Evolutionary conservation across 2,329 filamentous ascomycete species (phyloP).

Genomic region (Calonectria naviculata): DNA sequence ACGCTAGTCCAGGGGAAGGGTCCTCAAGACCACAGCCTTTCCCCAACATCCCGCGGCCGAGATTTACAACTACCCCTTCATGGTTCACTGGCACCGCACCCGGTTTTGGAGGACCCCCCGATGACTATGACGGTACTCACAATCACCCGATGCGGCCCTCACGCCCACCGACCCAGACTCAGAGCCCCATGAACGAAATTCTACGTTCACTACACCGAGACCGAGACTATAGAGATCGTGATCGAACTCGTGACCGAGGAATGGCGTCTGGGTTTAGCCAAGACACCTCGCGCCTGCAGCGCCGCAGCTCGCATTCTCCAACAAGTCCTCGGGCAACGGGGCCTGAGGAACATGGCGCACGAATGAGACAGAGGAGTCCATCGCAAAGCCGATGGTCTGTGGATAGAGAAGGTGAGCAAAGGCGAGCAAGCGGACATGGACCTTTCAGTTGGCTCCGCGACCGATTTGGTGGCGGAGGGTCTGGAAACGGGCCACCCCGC

Average conservation of each 20-base stretch:
- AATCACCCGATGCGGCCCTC: constrained; percentile 30
- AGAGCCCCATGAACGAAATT: constrained; percentile 44
- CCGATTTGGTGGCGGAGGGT: constrained; percentile 48
- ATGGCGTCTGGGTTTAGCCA: constrained; percentile 42
- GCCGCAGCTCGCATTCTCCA: constrained; percentile 53
- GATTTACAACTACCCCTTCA: neutral
- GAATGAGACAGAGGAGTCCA: constrained; percentile 52
- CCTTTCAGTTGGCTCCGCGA: constrained; percentile 58
- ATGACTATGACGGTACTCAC: constrained; percentile 9
- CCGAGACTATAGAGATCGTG: constrained; percentile 32
- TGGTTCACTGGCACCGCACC: constrained; percentile 19
- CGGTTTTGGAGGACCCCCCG: constrained; percentile 9
- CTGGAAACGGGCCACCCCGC: constrained; percentile 40
- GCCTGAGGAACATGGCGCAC: constrained; percentile 43
- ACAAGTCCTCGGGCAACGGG: constrained; percentile 46
- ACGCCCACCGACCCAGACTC: constrained; percentile 41
- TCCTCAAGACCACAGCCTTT: constrained; percentile 23
- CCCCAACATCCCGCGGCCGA: constrained; percentile 1
- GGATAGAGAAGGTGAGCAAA: constrained; percentile 42
- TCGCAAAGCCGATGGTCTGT: constrained; percentile 46
- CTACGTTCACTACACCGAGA: constrained; percentile 43
- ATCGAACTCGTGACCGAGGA: constrained; percentile 35
- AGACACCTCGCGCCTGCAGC: constrained; percentile 48
- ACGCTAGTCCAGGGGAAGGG: constrained; percentile 10
- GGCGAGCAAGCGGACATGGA: constrained; percentile 47